These are phyloP conservation scores for Colletotrichum phormii DNA, from an alignment of 2,329 filamentous ascomycete species.

Conservation along the genomic window DNA sequence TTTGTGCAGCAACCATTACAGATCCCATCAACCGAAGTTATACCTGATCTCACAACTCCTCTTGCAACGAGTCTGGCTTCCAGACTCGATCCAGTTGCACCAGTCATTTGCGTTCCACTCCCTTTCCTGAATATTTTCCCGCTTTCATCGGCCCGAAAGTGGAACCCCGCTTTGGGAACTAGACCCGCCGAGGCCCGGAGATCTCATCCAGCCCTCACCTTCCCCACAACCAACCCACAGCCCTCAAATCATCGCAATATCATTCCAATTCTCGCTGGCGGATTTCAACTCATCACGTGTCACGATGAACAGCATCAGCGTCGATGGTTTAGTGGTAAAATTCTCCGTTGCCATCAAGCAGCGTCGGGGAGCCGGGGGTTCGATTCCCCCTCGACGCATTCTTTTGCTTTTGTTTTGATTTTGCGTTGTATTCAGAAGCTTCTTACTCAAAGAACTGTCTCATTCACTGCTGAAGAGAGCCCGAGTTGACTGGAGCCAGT, in stretches of 20 bases:
- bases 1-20: background rate
- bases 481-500: background rate
- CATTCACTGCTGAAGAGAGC: background rate
- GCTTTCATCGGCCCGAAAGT: background rate
- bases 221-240: background rate
- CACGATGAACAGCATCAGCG: background rate
- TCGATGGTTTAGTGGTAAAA: slow-evolving; percentile 25
- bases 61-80: background rate
- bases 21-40: background rate
- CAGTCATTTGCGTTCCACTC: background rate
- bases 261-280: accelerated
- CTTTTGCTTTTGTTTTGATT: background rate
- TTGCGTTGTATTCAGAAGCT: background rate
- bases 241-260: background rate
- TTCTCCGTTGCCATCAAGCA: slow-evolving; percentile 19
- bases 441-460: background rate
- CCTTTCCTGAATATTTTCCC: background rate
- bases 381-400: slow-evolving; percentile 12
- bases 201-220: background rate
- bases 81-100: background rate
- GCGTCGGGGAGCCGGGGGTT: slow-evolving; percentile 23
- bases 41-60: background rate
- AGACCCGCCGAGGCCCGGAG: background rate
- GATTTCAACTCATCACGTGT: accelerated
- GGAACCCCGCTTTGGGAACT: background rate